Base-by-base conservation (phyloP, 108 stramenopile genomes). In the Licmophora abbreviata region DNA sequence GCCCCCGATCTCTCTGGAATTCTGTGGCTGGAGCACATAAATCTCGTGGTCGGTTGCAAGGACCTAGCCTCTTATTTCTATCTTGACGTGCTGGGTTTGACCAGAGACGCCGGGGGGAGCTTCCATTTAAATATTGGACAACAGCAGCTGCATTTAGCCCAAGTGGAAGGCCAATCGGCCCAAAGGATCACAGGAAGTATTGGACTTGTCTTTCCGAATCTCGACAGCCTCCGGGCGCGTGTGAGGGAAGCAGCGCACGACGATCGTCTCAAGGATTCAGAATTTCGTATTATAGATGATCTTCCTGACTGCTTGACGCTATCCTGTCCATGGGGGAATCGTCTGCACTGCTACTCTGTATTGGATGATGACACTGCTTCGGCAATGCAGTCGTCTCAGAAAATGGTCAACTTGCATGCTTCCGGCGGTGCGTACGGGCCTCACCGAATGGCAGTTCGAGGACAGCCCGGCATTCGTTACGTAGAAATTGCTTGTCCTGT, bases 101-200 rank as follows among this genome's bases (percentile, higher is more conserved):
- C 63, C 7, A 44, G 45, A 5, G 80, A 81, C 34, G 37, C 54
- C 24, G 22, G 45, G 18, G 71, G 71, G 29, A 59, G 51, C 0
- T 74, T 77, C 29, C 76, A 77, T 48, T 66, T 77, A 10, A 81
- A 81, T 49, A 62, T 81, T 38, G 80, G 80, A 22, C 73, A 71
- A 46, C 80, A 81, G 56, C 80, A 81, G 61, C 68, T 81, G 18
- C 80, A 81, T 59, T 63, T 81, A 34, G 78, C 78, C 29, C 63
- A 58, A 10, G 51, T 27, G 9, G 52, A 32, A 11, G 34, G 38
- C 12, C 0, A 44, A 1, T 49, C 37, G 29, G 44, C 63, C 11
- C 72, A 73, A 43, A 38, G 51, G 55, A 43, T 73, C 9, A 55
- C 57, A 0, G 72, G 72, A 7, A 68, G 67, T 38, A 64, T 73